Evolutionary conservation across 2,329 filamentous ascomycete genomes (phyloP).

Genomic region (Venturia asperata): DNA sequence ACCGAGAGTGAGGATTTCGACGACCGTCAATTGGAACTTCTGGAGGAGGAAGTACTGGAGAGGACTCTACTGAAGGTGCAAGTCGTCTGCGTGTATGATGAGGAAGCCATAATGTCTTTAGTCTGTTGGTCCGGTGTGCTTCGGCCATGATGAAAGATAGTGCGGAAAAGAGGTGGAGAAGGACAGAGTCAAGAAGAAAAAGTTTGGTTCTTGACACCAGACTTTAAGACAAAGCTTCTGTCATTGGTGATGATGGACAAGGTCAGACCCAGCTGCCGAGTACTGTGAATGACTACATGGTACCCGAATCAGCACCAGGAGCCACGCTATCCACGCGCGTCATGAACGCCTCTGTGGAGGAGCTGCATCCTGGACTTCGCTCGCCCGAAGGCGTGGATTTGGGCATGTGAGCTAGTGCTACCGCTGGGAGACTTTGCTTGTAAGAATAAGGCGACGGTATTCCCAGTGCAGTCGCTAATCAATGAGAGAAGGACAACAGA

Average conservation of each 20-base stretch:
- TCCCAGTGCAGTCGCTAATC: neutral
- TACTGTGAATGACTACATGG: constrained; percentile 1
- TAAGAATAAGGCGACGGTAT: neutral
- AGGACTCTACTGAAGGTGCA: neutral
- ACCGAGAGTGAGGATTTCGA: neutral
- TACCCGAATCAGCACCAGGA: neutral
- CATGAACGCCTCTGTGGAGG: neutral
- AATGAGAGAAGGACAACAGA: neutral
- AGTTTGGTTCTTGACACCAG: constrained; percentile 1
- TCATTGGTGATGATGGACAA: neutral
- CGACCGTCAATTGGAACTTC: neutral
- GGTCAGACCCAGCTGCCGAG: neutral
- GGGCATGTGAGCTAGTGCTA: neutral
- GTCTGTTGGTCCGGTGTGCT: neutral
- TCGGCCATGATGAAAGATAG: constrained; percentile 8
- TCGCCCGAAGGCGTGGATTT: neutral
- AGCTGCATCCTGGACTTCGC: neutral
- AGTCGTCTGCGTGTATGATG: neutral
- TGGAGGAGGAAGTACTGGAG: neutral
- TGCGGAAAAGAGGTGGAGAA: neutral
- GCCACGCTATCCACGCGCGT: neutral
- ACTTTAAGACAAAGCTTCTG: constrained; percentile 3
- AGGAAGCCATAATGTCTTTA: constrained; percentile 6
- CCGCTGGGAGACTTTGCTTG: neutral
- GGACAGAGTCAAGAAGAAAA: neutral